Percentiles rank a stretch among this genome's conserved stretches.
Evolutionary conservation across 305 asterid species (phyloP).

Genomic region (Rubia peregrina): DNA sequence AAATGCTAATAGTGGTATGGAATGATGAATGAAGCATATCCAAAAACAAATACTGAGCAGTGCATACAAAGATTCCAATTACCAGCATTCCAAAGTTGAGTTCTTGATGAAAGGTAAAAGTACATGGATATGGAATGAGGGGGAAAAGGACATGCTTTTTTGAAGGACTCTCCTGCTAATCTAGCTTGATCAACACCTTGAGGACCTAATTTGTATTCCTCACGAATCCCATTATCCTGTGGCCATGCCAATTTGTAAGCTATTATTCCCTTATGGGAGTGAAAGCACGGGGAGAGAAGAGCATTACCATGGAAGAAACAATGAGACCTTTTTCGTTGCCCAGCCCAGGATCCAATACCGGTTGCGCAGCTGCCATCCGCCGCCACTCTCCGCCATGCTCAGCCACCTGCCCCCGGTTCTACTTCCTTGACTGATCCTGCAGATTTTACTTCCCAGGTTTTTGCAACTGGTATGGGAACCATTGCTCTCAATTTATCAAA

Average conservation of each 20-base stretch:
- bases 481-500: too few species aligned
- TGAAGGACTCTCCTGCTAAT: slow-evolving; percentile 63
- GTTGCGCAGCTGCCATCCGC: slow-evolving; percentile 35
- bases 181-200: slow-evolving; percentile 85
- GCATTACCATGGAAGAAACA: slow-evolving; percentile 64
- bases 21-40: not conserved
- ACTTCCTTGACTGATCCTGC: not conserved
- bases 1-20: not conserved
- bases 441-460: too few species aligned
- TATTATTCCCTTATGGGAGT: not conserved
- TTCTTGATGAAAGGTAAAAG: not conserved
- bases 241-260: not conserved
- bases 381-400: slow-evolving; percentile 1
- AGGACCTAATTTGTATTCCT: slow-evolving; percentile 63
- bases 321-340: slow-evolving; percentile 63
- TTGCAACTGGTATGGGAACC: too few species aligned
- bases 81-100: not conserved
- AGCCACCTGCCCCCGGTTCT: not conserved
- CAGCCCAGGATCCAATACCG: slow-evolving; percentile 80
- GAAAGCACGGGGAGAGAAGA: not conserved
- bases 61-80: not conserved
- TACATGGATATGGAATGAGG: not conserved
- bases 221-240: slow-evolving; percentile 82
- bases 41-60: not conserved
- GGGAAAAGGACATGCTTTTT: slow-evolving; percentile 40